Evolutionary conservation across 805 yeast genomes (phyloP), one percentile per base, ranked within the genome.

Genomic region (Saturnispora besseyi): DNA sequence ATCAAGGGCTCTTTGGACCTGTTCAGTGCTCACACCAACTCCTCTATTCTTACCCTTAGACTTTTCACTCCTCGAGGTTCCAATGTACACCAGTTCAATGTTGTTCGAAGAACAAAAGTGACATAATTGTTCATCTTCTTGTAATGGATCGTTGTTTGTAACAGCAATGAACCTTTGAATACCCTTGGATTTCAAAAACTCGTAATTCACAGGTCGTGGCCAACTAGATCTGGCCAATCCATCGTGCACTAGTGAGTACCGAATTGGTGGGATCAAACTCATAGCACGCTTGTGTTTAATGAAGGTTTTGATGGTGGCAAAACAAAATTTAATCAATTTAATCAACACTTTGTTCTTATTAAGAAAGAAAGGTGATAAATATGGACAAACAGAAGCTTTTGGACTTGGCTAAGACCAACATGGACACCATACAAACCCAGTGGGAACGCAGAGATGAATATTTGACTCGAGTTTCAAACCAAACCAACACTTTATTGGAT

Each of bases 1-100:
- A 52, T 77, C 78, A n/a, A 91, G 64, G 1, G 84, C 83, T 45
- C 73, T 68, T 1, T 75, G 63, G 0, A 84, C 84, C 1, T 79
- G 76, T 12, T 77, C 74, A 57, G 79, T 78, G 22, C 84, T 87
- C 36, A 90, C 71, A 1, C 96, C 95, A 4, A 88, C 90, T 1
- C 85, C 85, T 57, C 95, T 71, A 62, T 87, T 86, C 72, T 87
- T 86, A 15, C 87, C 83, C 62, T 86, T 87, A 2, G 87, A 87
- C 45, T 81, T 76, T 34, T 74, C 74, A n/a, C 55, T 51, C 41
- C 76, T 76, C 22, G 77, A 77, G 56, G 84, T 80, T 53, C 78
- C 81, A 3, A 89, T 68, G 58, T 90, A 96, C 1, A 87, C 66
- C 49, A 83, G 64, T 10, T 67, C 55, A n/a, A 93, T 84, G n/a